Conservation (phyloP, 179 eudicot species). For the Spergularia azorica region DNA sequence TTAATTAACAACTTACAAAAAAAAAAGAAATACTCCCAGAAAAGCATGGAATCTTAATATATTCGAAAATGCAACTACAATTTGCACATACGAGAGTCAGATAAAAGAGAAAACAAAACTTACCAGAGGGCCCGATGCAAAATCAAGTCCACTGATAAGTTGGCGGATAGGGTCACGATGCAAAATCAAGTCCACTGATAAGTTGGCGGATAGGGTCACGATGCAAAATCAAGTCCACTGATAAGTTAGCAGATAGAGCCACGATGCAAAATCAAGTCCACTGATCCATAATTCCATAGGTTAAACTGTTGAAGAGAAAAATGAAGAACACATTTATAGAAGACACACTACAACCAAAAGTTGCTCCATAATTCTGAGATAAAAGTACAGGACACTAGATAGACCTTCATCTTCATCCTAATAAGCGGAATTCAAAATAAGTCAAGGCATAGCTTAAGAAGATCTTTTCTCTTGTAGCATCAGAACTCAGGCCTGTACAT, state of each 20-base stretch:
- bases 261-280: not conserved
- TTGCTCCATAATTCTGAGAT: not conserved
- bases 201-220: too few species aligned
- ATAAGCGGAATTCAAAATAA: conserved; percentile 17
- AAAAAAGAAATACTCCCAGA: too few species aligned
- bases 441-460: conserved; percentile 37
- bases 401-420: conserved; percentile 8
- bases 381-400: conserved; percentile 7
- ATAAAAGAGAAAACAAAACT: not conserved
- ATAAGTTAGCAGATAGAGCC: not conserved
- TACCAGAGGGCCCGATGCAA: not conserved
- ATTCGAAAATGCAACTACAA: too few species aligned
- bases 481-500: conserved; percentile 53
- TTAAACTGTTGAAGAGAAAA: not conserved
- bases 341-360: not conserved
- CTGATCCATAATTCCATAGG: not conserved
- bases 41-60: too few species aligned
- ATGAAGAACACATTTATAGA: not conserved
- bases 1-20: too few species aligned
- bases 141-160: not conserved
- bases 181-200: not conserved
- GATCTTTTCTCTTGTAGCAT: conserved; percentile 54
- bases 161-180: not conserved
- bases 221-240: not conserved
- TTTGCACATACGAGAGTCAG: not conserved